phyloP scores from a whole-genome alignment of 2,329 filamentous ascomycete genomes.

The Clonostachys rhizophaga region DNA sequence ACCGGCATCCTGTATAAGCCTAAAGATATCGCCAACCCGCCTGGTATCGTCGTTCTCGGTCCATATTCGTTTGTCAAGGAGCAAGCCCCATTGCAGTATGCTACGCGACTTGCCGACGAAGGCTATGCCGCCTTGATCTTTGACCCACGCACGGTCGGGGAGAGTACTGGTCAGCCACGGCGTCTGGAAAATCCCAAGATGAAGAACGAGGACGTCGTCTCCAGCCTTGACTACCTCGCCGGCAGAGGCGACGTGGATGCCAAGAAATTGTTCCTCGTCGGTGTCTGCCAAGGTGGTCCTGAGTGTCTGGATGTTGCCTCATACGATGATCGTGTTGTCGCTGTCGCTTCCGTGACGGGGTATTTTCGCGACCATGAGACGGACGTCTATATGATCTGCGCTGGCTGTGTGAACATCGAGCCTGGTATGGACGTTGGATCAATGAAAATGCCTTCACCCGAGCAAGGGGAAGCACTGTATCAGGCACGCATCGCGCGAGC shows the following conservation, averaged over 20 bases:
- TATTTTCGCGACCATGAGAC: conserved; percentile 20
- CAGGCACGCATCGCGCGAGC: conserved; percentile 14
- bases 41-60: conserved; percentile 16
- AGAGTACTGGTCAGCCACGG: conserved; percentile 18
- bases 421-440: neutral
- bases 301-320: conserved; percentile 19
- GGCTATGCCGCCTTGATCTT: conserved; percentile 21
- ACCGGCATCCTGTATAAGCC: conserved; percentile 10
- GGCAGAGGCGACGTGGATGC: conserved; percentile 13
- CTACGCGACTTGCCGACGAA: conserved; percentile 19
- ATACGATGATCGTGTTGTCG: conserved; percentile 11
- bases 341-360: conserved; percentile 14
- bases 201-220: conserved; percentile 19
- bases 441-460: conserved; percentile 13
- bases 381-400: conserved; percentile 20
- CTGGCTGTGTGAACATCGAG: conserved; percentile 16
- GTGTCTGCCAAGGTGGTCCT: conserved; percentile 19
- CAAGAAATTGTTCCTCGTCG: conserved; percentile 13
- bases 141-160: conserved; percentile 20
- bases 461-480: conserved; percentile 17
- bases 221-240: conserved; percentile 17
- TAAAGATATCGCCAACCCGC: conserved; percentile 12
- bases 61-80: conserved; percentile 21
- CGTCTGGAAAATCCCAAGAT: conserved; percentile 19
- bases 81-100: conserved; percentile 19